Evolutionary conservation across 257 asterid genomes (phyloP), one percentile per base, ranked within the genome.

Genomic region (Nicotiana attenuata): DNA sequence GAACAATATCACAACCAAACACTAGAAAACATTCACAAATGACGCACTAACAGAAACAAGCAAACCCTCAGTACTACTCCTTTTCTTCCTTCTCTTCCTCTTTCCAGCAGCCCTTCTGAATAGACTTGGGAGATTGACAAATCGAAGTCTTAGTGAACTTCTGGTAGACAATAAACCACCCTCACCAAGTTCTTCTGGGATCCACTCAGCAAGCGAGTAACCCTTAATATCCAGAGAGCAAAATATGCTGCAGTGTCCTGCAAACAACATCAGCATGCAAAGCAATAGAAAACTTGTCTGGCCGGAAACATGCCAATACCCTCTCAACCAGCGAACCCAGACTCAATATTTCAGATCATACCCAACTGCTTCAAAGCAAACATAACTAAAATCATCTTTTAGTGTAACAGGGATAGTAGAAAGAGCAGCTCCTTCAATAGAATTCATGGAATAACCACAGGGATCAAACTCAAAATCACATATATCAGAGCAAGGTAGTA

Each of bases 371-470:
- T 91, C 94, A 80, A 93, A 92, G 84, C 97, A 91, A 0, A 95
- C 97, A 9, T 92, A 93, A 47, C 97, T 93, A 67, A 92, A 93
- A 31, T 93, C 97, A 60, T 93, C 97, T 73, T 93, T 95, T 0
- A 94, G 95, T 1, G 97, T 93, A 38, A 93, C 89, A 65, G 90
- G 97, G 52, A 93, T 92, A n/a, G 97, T 90, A 16, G 95, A 90
- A 2, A 90, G 50, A 0, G 97, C 97, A 60, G 80, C 76, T 22
- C 83, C 95, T 82, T 92, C 97, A 20, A 92, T 87, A 53, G 97
- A 91, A 78, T 93, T 93, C 97, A 93, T 93, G 53, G 95, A 93
- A 79, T 93, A 93, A 8, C 97, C 97, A 79, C 95, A 93, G 0
- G 94, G 97, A 24, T 91, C 97, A 61, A 91, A 91, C 86, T 89